Percentiles rank a stretch among this genome's conserved stretches.
Conservation (phyloP, 208 protist species). For the Leptomonas pyrrhocoris region DNA sequence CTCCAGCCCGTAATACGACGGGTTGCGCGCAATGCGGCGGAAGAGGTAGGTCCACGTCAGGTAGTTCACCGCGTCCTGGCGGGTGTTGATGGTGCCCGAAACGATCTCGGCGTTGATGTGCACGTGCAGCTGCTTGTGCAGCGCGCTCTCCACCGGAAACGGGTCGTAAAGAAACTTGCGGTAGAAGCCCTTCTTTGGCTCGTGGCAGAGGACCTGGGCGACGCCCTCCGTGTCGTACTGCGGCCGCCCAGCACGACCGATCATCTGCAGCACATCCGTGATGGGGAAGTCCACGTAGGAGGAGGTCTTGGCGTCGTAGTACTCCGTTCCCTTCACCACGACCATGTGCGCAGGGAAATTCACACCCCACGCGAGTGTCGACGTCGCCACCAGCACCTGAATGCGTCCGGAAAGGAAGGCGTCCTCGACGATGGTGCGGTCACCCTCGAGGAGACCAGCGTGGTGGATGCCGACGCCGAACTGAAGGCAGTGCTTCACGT, state of each 20-base stretch:
- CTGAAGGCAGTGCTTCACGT: conserved; percentile 95
- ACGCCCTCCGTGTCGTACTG: conserved; percentile 96
- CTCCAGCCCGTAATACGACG: conserved; percentile 98
- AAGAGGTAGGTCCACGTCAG: conserved; percentile 99
- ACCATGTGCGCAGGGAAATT: conserved; percentile 99
- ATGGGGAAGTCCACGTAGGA: conserved; percentile 99
- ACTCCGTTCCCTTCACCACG: conserved; percentile 99
- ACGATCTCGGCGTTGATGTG: conserved; percentile 99
- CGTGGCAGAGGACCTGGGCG: conserved; percentile 97
- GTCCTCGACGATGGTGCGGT: conserved; percentile 93
- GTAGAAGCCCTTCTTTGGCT: conserved; percentile 99
- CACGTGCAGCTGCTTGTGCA: conserved; percentile 96
- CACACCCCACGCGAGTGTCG: conserved; percentile 99
- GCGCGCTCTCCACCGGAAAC: conserved; percentile 99
- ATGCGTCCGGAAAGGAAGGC: conserved; percentile 95
- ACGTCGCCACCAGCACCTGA: conserved; percentile 98
- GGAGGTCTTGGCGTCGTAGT: conserved; percentile 97
- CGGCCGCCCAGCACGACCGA: conserved; percentile 98
- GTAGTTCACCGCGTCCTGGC: conserved; percentile 98
- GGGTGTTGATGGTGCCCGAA: conserved; percentile 93
- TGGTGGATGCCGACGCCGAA: conserved; percentile 99
- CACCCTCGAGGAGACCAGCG: conserved; percentile 92
- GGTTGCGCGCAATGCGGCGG: conserved; percentile 96
- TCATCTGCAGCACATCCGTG: conserved; percentile 99
- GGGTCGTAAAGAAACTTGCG: conserved; percentile 99